A percentile compares a stretch with the other conserved stretches of the same genome.
Evolutionary conservation across 805 yeast species (phyloP).

Genomic region (Candida andamanensis): DNA sequence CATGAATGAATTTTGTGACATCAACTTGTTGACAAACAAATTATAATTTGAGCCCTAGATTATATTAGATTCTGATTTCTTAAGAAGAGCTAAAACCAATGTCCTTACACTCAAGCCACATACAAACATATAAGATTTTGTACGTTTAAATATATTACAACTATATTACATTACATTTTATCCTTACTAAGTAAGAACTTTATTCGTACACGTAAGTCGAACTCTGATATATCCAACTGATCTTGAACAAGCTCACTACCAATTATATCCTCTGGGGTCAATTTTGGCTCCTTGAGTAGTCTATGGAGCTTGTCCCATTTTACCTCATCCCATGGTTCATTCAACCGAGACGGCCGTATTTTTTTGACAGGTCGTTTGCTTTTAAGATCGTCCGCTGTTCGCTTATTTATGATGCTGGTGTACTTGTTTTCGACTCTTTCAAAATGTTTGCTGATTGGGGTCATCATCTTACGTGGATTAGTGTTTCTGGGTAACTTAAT

Average conservation of each 20-base stretch:
- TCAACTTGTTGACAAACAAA: too few species aligned
- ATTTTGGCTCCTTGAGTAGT: slow-evolving; percentile 21
- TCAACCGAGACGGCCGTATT: slow-evolving; percentile 2
- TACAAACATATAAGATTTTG: too few species aligned
- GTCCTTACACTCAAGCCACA: too few species aligned
- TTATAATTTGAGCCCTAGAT: too few species aligned
- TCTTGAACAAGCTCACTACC: slow-evolving; percentile 22
- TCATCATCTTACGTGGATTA: slow-evolving; percentile 3
- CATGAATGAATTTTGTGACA: too few species aligned
- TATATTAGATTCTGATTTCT: too few species aligned
- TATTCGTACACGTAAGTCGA: slow-evolving; percentile 29
- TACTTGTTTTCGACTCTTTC: slow-evolving; percentile 16
- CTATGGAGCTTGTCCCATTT: slow-evolving; percentile 30
- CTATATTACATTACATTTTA: slow-evolving; percentile 1
- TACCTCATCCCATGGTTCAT: slow-evolving; percentile 21
- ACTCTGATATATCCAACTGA: slow-evolving; percentile 19
- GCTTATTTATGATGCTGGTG: slow-evolving; percentile 12
- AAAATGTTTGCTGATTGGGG: slow-evolving; percentile 12
- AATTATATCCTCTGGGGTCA: slow-evolving; percentile 23
- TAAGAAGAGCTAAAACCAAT: too few species aligned
- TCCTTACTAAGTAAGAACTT: slow-evolving; percentile 21
- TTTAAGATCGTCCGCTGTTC: background rate
- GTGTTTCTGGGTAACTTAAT: background rate
- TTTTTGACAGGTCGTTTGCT: background rate
- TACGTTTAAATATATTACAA: too few species aligned